phyloP scores from a whole-genome alignment of 1,284 basidiomycete species.

The Cryptococcus depauperatus region DNA sequence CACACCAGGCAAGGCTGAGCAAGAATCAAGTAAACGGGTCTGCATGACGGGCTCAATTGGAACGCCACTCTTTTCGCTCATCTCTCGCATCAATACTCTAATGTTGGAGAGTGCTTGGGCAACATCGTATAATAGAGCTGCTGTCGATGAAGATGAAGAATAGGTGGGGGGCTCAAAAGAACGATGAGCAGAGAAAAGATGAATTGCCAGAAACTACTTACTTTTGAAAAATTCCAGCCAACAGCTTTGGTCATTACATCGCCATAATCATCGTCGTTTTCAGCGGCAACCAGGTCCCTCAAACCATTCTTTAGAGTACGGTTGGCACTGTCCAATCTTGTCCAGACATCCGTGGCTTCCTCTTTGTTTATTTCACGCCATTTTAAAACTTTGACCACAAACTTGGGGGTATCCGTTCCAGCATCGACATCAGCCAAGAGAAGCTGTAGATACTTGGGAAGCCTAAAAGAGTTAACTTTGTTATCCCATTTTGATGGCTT shows the following conservation, averaged over 20 bases:
- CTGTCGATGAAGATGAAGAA: neutral
- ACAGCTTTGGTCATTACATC: neutral
- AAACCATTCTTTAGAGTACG: conserved; percentile 28
- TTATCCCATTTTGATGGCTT: conserved; percentile 30
- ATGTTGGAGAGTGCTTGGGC: conserved; percentile 52
- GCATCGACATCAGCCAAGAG: conserved; percentile 88
- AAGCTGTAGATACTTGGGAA: conserved; percentile 71
- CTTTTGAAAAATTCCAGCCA: neutral
- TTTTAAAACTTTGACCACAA: conserved; percentile 77
- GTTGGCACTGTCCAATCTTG: conserved; percentile 51
- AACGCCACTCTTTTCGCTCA: conserved; percentile 71
- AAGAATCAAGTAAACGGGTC: conserved; percentile 74
- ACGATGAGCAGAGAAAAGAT: neutral
- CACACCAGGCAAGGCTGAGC: conserved; percentile 68
- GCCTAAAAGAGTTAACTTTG: conserved; percentile 57
- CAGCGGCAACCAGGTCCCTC: conserved; percentile 27
- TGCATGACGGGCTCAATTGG: conserved; percentile 90
- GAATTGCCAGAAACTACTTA: neutral
- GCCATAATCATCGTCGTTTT: conserved; percentile 33
- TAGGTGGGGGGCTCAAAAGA: neutral
- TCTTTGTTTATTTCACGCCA: conserved; percentile 64
- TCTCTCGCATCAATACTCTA: conserved; percentile 71
- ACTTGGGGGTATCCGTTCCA: conserved; percentile 84
- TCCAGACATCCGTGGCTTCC: conserved; percentile 64
- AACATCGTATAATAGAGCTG: neutral